These are phyloP conservation scores for Misopates orontium DNA, from an alignment of 257 asterid genomes.

Conservation along the genomic window DNA sequence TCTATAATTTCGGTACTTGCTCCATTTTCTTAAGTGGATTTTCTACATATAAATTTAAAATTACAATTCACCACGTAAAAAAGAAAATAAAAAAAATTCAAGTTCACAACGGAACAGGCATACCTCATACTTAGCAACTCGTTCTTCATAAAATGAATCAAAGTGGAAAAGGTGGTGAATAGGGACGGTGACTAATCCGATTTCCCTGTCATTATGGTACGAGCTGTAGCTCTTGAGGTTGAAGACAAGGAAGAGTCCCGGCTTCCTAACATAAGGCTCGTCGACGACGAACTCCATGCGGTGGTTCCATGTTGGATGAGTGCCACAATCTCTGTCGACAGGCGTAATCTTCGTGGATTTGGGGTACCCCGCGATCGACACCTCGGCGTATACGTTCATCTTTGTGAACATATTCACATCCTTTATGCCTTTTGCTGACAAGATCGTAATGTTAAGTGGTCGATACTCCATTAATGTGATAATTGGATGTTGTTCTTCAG, in stretches of 20 bases:
- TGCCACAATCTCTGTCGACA: slow-evolving; percentile 50
- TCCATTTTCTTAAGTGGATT: too few species aligned
- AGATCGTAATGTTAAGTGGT: slow-evolving; percentile 42
- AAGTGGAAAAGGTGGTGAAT: slow-evolving; percentile 48
- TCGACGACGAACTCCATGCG: slow-evolving; percentile 59
- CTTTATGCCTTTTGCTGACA: slow-evolving; percentile 52
- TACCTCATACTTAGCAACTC: slow-evolving; percentile 44
- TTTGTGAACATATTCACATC: slow-evolving; percentile 45
- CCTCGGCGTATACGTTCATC: slow-evolving; percentile 57
- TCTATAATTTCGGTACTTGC: too few species aligned
- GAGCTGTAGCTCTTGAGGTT: slow-evolving; percentile 52
- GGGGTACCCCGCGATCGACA: slow-evolving; percentile 51
- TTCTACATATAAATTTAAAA: too few species aligned
- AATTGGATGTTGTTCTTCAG: background rate
- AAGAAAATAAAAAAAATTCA: too few species aligned
- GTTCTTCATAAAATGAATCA: slow-evolving; percentile 27
- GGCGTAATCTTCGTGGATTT: slow-evolving; percentile 39
- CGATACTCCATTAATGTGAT: slow-evolving; percentile 47
- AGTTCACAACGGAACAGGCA: too few species aligned
- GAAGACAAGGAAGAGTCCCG: slow-evolving; percentile 49
- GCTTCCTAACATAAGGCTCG: slow-evolving; percentile 57
- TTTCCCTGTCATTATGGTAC: slow-evolving; percentile 44
- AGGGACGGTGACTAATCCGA: slow-evolving; percentile 64
- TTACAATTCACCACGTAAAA: too few species aligned
- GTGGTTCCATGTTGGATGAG: slow-evolving; percentile 53